Conservation (phyloP, 2,329 filamentous ascomycete species). For the Scytalidium lignicola region DNA sequence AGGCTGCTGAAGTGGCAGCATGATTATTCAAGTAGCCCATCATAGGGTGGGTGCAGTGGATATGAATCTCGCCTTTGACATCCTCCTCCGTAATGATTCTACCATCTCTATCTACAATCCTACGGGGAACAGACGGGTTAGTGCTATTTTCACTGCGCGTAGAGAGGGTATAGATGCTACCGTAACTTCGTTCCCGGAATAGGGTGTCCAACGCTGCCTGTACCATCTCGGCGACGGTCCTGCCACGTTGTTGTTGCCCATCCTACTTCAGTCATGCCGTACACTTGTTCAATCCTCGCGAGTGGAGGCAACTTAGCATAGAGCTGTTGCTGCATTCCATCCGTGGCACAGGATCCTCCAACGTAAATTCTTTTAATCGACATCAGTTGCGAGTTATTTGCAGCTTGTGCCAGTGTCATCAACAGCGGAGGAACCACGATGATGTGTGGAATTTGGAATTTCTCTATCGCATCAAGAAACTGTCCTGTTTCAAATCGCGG, state of each 20-base stretch:
- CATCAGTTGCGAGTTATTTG: slow-evolving; percentile 26
- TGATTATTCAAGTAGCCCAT: slow-evolving; percentile 32
- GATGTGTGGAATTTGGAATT: slow-evolving; percentile 62
- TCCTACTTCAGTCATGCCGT: slow-evolving; percentile 49
- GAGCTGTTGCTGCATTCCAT: slow-evolving; percentile 32
- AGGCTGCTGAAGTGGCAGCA: slow-evolving; percentile 22
- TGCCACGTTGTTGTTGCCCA: slow-evolving; percentile 12
- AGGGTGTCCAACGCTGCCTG: slow-evolving; percentile 39
- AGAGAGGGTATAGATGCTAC: slow-evolving; percentile 4
- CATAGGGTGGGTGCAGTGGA: slow-evolving; percentile 25
- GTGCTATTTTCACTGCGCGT: not conserved
- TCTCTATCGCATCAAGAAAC: slow-evolving; percentile 63
- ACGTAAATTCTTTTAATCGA: slow-evolving; percentile 41
- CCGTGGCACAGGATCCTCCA: slow-evolving; percentile 42
- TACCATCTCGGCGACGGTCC: slow-evolving; percentile 29
- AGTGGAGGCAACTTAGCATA: slow-evolving; percentile 31
- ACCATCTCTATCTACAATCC: slow-evolving; percentile 14
- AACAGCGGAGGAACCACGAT: slow-evolving; percentile 70
- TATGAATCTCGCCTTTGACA: slow-evolving; percentile 19
- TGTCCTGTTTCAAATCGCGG: slow-evolving; percentile 66
- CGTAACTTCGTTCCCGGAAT: slow-evolving; percentile 29
- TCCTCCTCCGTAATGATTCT: slow-evolving; percentile 14
- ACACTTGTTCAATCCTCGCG: slow-evolving; percentile 40
- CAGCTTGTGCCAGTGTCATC: slow-evolving; percentile 64
- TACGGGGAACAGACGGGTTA: not conserved